Base-by-base conservation (phyloP, 768 basidiomycete genomes). In the Fomitopsis serialis region DNA sequence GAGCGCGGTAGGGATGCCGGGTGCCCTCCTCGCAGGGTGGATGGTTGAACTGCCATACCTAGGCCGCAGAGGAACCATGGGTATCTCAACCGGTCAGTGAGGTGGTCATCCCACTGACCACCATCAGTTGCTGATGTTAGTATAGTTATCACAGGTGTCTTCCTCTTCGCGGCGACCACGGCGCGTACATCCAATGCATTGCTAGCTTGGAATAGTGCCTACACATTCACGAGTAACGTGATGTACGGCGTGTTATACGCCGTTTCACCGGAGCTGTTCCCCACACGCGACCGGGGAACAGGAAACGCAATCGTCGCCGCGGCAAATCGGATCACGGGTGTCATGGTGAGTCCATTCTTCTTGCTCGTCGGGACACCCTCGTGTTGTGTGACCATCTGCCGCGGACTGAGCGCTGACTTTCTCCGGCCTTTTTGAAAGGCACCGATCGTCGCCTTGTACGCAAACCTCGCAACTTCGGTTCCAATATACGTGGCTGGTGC, bases 151-250 rank as follows among this genome's bases (percentile, higher is more conserved):
- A 83, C 81, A 0, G 81, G 82, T 1, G 71, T 77, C 4, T 84
- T 84, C 66, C 76, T 84, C 52, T 79, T 81, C 52, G 78, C 71
- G 8, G 72, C 71, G 45, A 84, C 83, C 5, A 81, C 81, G 0
- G 78, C 82, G 6, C 74, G 78, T 27, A 74, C 74, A 2, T 79
- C 77, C 36, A 66, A 77, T 44, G 72, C 74, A 7, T 63, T 84
- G 9, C 74, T 84, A 5, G 80, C 72, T 15, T 82, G 78, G 79
- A 80, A 82, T 54, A 82, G 82, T 55, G 78, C 70, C 15, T 81
- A 80, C 68, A 75, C 72, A 37, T 82, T 82, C 66, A 76, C 76
- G 50, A 74, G 71, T 54, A 82, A 82, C 60, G 63, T 80, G 48
- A 81, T 80, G 78, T 81, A 81, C 54, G 79, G 78, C 48, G 68